These are phyloP conservation scores for Knoxia roxburghii DNA, from an alignment of 257 asterid species.

Conservation along the genomic window DNA sequence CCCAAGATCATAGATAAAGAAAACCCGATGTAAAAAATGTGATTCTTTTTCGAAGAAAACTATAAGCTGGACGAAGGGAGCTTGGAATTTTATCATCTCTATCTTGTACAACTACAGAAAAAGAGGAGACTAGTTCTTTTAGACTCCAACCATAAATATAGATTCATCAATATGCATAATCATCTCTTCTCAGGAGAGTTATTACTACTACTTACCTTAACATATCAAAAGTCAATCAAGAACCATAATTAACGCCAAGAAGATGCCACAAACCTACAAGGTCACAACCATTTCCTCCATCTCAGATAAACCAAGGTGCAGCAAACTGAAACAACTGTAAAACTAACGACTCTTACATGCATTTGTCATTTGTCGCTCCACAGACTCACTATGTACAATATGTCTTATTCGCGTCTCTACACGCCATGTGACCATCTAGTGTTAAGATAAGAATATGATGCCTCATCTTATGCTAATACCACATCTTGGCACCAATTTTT, in stretches of 20 bases:
- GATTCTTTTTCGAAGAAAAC: no score
- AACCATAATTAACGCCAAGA: no score
- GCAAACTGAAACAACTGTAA: not conserved
- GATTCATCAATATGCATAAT: no score
- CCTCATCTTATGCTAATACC: not conserved
- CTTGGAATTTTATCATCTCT: no score
- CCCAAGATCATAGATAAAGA: no score
- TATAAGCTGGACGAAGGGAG: no score
- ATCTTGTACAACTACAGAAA: no score
- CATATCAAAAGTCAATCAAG: not conserved
- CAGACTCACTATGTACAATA: constrained; percentile 13
- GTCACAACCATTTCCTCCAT: not conserved
- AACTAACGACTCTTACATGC: constrained; percentile 14
- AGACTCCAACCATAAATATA: no score
- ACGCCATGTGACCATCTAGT: constrained; percentile 2
- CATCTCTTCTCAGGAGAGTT: no score
- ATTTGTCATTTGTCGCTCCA: not conserved
- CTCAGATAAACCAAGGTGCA: not conserved
- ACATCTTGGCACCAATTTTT: constrained; percentile 6
- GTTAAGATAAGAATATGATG: not conserved
- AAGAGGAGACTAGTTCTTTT: no score
- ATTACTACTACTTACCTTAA: not conserved
- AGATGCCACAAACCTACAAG: not conserved
- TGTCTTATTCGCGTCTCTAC: constrained; percentile 1
- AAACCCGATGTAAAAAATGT: no score